A percentile compares a stretch with the other conserved stretches of the same genome.
Conservation (phyloP, 495 filamentous ascomycete species). For the Penicillium diatomitis region DNA sequence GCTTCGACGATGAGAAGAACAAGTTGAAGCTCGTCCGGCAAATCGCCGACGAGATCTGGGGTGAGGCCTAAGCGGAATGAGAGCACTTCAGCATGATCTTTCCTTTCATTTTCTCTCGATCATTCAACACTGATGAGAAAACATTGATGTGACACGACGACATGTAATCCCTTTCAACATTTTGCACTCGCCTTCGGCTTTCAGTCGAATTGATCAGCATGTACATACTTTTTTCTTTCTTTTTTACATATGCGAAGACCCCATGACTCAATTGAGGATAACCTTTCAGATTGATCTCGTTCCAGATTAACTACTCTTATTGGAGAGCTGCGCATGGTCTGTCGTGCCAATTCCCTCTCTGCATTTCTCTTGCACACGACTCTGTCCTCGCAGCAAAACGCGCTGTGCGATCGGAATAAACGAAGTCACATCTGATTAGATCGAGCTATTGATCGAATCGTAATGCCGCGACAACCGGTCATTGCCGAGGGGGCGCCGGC, state of each 20-base stretch:
- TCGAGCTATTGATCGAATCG: no score
- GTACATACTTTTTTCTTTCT: neutral
- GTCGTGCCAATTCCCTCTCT: no score
- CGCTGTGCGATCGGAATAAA: no score
- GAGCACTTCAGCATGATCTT: neutral
- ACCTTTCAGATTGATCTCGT: no score
- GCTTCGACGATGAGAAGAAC: constrained; percentile 49
- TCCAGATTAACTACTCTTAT: no score
- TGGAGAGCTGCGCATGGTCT: no score
- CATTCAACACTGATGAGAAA: constrained; percentile 14
- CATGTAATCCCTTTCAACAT: constrained; percentile 6
- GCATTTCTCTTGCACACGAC: no score
- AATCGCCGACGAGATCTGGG: constrained; percentile 44
- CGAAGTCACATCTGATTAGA: no score
- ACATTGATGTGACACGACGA: constrained; percentile 7
- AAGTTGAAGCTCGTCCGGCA: constrained; percentile 40
- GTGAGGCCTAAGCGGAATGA: constrained; percentile 7
- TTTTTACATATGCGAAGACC: neutral
- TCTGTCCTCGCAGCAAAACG: no score
- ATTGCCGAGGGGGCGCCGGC: no score
- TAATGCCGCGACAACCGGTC: no score
- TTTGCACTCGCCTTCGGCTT: neutral
- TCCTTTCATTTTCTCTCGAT: constrained; percentile 4
- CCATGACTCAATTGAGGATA: no score
- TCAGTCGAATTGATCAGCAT: neutral